Evolutionary conservation across 352 stramenopile genomes (phyloP).

Genomic region (Pythium rhizo-oryzae): DNA sequence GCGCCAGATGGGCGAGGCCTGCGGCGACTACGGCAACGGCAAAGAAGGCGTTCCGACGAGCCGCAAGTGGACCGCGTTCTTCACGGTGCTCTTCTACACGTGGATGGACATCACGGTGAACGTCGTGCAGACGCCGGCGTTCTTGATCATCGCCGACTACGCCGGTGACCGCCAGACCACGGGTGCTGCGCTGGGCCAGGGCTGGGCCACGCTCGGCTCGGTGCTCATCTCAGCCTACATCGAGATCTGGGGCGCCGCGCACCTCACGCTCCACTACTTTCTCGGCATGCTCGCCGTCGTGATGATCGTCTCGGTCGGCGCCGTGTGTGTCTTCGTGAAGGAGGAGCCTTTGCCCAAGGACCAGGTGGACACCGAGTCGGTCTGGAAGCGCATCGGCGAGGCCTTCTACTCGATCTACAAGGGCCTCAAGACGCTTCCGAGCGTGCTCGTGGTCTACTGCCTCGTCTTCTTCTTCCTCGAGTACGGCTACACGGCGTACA

Average conservation of each 20-base stretch:
- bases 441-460: constrained; percentile 35
- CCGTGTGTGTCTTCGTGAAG: constrained; percentile 32
- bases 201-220: constrained; percentile 45
- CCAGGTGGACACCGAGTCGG: no score
- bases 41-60: not conserved
- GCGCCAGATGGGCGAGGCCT: constrained; percentile 23
- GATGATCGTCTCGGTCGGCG: constrained; percentile 34
- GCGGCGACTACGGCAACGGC: constrained; percentile 30
- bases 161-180: constrained; percentile 51
- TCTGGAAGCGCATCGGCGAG: no score
- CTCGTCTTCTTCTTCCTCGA: constrained; percentile 44
- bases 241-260: constrained; percentile 46
- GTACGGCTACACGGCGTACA: constrained; percentile 59
- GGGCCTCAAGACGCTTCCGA: constrained; percentile 38
- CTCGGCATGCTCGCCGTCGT: constrained; percentile 47
- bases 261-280: constrained; percentile 51
- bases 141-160: constrained; percentile 58
- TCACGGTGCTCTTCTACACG: constrained; percentile 16
- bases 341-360: not conserved
- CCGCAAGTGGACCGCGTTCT: not conserved
- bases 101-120: constrained; percentile 37
- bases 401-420: no score
- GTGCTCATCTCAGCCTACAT: constrained; percentile 49
- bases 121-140: no score
- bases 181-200: constrained; percentile 42